These are phyloP conservation scores for Actinomortierella wolfii DNA, from an alignment of 371 early-diverging fungal genomes.

Conservation along the genomic window DNA sequence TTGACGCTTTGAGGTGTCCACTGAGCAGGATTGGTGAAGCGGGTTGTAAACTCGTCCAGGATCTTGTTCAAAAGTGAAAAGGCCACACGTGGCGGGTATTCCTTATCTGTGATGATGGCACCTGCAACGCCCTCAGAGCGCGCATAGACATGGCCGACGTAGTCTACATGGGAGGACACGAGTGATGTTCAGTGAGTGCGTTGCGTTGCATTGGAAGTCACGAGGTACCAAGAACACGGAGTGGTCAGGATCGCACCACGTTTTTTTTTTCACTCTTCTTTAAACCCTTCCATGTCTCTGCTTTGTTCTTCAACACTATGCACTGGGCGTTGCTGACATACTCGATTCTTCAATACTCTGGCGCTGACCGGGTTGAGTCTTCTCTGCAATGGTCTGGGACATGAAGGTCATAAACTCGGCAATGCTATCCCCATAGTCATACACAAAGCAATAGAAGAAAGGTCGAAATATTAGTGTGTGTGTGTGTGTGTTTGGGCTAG, in stretches of 20 bases:
- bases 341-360: conserved; percentile 87
- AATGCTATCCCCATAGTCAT: conserved; percentile 56
- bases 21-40: conserved; percentile 57
- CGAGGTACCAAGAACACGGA: background rate
- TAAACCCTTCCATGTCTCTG: too few species aligned
- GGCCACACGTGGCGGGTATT: conserved; percentile 93
- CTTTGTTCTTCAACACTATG: too few species aligned
- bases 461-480: background rate
- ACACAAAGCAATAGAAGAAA: conserved; percentile 5
- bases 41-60: conserved; percentile 85
- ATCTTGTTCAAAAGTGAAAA: conserved; percentile 86
- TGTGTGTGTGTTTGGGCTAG: too few species aligned
- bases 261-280: too few species aligned
- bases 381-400: conserved; percentile 83
- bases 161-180: conserved; percentile 54
- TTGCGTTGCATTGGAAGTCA: background rate
- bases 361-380: conserved; percentile 82
- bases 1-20: conserved; percentile 56
- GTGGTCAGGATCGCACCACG: too few species aligned
- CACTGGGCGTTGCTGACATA: too few species aligned
- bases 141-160: conserved; percentile 83
- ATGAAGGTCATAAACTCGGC: conserved; percentile 92
- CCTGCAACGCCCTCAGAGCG: conserved; percentile 76
- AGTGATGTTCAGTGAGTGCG: background rate
- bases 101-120: conserved; percentile 85